phyloP scores from a whole-genome alignment of 2,329 filamentous ascomycete species.

The Monosporascus sp. region DNA sequence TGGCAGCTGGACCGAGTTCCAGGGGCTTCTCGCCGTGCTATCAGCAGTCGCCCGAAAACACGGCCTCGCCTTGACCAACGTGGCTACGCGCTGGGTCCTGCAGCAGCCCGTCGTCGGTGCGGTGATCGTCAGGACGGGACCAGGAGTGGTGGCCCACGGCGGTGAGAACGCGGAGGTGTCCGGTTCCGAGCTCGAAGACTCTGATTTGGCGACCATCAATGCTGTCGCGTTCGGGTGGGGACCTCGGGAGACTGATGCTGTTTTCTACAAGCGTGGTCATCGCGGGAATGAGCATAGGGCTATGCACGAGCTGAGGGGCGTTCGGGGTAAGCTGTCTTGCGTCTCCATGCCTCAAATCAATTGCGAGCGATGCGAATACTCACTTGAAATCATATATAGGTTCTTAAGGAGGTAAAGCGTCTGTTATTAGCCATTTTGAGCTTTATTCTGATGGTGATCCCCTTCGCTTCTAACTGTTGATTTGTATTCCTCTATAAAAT shows the following conservation, averaged over 20 bases:
- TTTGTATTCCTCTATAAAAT: too few species aligned
- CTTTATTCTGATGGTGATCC: too few species aligned
- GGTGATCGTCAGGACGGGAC: conserved; percentile 28
- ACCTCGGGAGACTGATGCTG: conserved; percentile 6
- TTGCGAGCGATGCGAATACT: too few species aligned
- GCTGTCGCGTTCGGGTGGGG: conserved; percentile 14
- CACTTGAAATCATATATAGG: too few species aligned
- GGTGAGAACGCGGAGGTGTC: conserved; percentile 24
- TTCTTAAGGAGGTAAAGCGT: too few species aligned
- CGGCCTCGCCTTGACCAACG: conserved; percentile 22
- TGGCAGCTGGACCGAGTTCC: conserved; percentile 28
- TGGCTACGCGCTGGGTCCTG: conserved; percentile 30
- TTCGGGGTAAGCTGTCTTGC: neutral
- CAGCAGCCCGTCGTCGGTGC: conserved; percentile 28
- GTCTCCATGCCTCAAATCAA: too few species aligned
- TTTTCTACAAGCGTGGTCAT: conserved; percentile 25
- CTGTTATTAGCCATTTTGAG: too few species aligned
- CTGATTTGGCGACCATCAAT: conserved; percentile 21
- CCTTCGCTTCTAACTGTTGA: too few species aligned
- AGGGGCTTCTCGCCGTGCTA: conserved; percentile 21
- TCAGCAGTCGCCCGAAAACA: conserved; percentile 18
- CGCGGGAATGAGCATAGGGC: conserved; percentile 29
- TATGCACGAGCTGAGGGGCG: conserved; percentile 12
- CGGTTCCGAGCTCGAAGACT: conserved; percentile 15
- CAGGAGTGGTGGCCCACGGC: conserved; percentile 23